phyloP scores from a whole-genome alignment of 371 early-diverging fungal genomes.

The Mortierella sp. region DNA sequence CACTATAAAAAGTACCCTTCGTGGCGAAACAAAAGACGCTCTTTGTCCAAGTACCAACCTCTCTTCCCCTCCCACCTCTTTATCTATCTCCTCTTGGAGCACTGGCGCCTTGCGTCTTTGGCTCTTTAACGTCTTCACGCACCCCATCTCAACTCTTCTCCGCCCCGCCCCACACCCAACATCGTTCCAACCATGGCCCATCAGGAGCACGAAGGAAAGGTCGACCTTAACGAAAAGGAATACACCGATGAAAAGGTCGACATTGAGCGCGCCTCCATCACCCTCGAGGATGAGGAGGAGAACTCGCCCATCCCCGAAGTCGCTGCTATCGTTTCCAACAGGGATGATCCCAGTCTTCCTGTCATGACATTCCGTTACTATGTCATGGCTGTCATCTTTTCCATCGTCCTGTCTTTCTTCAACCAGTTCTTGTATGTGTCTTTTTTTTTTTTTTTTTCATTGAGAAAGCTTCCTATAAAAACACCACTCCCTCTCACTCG shows the following conservation, averaged over 20 bases:
- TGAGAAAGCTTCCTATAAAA: slow-evolving; percentile 62
- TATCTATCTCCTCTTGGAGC: background rate
- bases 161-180: background rate
- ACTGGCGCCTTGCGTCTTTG: slow-evolving; percentile 70
- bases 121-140: slow-evolving; percentile 72
- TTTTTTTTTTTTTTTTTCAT: background rate
- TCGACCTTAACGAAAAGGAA: slow-evolving; percentile 24
- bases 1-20: background rate
- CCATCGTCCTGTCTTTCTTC: slow-evolving; percentile 66
- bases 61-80: background rate
- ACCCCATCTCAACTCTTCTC: slow-evolving; percentile 57
- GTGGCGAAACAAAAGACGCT: background rate
- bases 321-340: slow-evolving; percentile 63
- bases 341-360: slow-evolving; percentile 73
- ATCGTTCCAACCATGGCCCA: background rate
- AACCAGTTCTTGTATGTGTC: slow-evolving; percentile 73
- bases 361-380: slow-evolving; percentile 79
- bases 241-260: slow-evolving; percentile 32
- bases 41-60: slow-evolving; percentile 16
- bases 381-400: slow-evolving; percentile 72
- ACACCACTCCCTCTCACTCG: slow-evolving; percentile 60
- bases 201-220: slow-evolving; percentile 20
- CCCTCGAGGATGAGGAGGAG: slow-evolving; percentile 55
- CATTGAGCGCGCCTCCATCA: slow-evolving; percentile 32
- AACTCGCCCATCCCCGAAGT: slow-evolving; percentile 78